Base-by-base conservation (phyloP, 768 basidiomycete species). In the Chalciporus piperatus region DNA sequence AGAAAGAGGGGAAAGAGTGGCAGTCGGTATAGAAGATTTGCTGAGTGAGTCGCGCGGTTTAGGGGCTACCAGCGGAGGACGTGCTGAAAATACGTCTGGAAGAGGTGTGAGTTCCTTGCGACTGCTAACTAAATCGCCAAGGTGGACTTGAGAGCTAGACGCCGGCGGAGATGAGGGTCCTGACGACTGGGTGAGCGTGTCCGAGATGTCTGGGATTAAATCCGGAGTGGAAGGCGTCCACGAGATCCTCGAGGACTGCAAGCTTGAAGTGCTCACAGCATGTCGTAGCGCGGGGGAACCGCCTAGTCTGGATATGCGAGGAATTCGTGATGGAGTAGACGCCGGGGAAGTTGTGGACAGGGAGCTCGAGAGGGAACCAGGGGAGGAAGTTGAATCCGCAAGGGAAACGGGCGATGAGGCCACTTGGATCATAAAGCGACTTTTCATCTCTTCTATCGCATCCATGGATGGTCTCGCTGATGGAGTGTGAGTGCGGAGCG, bases 401-500 rank as follows among this genome's bases (percentile, higher is more conserved):
- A 62, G 50, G 14, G 60, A 56, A 25, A 47, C 51, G 12, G 63
- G 60, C 13, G 71, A 65, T 9, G 70, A 58, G 20, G 54, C 44
- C 3, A 55, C 57, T 56, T 68, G 72, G 43, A 63, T 64, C 47
- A 82, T 64, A 57, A 84, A 78, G 37, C 82, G 71, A 57, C 69
- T 74, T 66, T 84, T 87, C 80, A 85, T 82, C 58, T 83, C 79
- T 62, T 84, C 78, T 41, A 84, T 71, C 2, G 81, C 80, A 20
- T 81, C 79, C 23, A 70, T 61, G 6, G 77, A 76, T 7, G 76
- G 72, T 19, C 64, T 48, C 20, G 53, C 59, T 3, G 45, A 56
- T 4, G 41, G 28, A n/a, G 22, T 3, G 49, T 35, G 14, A 6
- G 67, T 49, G 55, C 53, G 37, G 54, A 55, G 39, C 52, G 51